Base-by-base conservation (phyloP, 805 yeast genomes). In the Nakazawaea peltata region DNA sequence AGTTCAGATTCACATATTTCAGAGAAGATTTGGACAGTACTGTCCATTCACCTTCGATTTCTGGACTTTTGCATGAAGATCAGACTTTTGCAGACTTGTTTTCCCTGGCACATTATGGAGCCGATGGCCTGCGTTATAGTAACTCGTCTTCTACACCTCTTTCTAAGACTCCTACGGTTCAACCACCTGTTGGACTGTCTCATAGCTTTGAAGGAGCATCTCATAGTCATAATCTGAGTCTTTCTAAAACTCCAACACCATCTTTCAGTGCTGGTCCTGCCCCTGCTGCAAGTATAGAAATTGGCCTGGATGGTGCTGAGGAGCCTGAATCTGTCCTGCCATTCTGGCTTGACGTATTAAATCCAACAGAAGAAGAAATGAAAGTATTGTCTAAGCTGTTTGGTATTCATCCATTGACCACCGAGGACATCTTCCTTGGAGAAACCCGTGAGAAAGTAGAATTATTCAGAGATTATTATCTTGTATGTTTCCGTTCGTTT, bases 301-400 rank as follows among this genome's bases (percentile, higher is more conserved):
- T 25, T 15, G 13, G 13, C 15, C 15, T 7, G 14, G 11, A 9
- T 9, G 32, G 32, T 4, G 5, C 8, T n/a, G 32, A 28, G 19
- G 26, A 1, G 19, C n/a, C n/a, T n/a, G n/a, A n/a, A n/a, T 33
- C 23, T 10, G 65, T 64, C 7, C 64, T 76, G 2, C 88, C 95
- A 13, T 87, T 90, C 66, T 90, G 98, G 98, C 66, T 90, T 9
- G 97, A 90, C 56, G 82, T 90, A 10, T 61, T 84, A 39, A 81
- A 85, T 49, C 98, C 98, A 9, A 83, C 95, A 0, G 97, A 92
- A 50, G 97, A 87, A 46, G 98, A 90, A 56, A 85, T 92, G 94
- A 87, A 90, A 49, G 92, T 81, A 0, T 48, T 90, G 11, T 75
- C 94, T 19, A 86, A 86, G 49, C 77, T 97, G 0, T 90, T 90